Base-by-base conservation (phyloP, 495 filamentous ascomycete species). In the Antarctomyces pellizariae region DNA sequence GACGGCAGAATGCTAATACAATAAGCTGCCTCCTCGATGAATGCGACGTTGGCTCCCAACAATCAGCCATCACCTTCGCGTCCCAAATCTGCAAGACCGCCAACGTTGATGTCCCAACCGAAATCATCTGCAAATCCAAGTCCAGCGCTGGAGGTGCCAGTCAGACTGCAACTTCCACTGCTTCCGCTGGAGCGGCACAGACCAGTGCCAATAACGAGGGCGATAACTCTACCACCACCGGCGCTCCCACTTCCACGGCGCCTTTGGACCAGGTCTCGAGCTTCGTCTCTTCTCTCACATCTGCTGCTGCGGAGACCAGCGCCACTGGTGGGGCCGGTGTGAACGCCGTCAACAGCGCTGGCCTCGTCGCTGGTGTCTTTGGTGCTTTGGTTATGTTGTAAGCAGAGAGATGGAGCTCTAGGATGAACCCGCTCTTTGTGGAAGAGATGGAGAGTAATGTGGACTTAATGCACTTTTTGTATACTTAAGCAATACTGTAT, bases 11-110 rank as follows among this genome's bases (percentile, higher is more conserved):
- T n/a, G n/a, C n/a, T n/a, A n/a, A n/a, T n/a, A n/a, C n/a, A n/a
- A n/a, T n/a, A n/a, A n/a, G 71, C 53, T 90, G 79, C 43, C 53
- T 89, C 4, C 41, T 45, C 13, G 41, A 37, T 2, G 42, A 31
- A 6, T 90, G 79, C 47, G 34, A 43, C 23, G 5, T 32, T 1
- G 43, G 45, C 0, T 70, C 75, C 20, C 62, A 75, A 42, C 20
- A 59, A 20, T 7, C 32, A 14, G 53, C 54, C 9, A 35, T 50
- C 17, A 16, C 11, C 14, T 54, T 43, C 14, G 32, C 31, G 5
- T 6, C 26, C 24, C 26, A 48, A 39, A 23, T 56, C 32, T 57
- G 53, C 45, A 24, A 8, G 8, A 35, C 26, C 19, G 19, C 33
- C 27, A 43, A 46, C 22, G 49, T 53, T 11, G 47, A 33, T 29